Percentiles rank a stretch among this genome's conserved stretches.
Evolutionary conservation across 805 yeast species (phyloP).

Genomic region (Sungouiozyma intestinalis): DNA sequence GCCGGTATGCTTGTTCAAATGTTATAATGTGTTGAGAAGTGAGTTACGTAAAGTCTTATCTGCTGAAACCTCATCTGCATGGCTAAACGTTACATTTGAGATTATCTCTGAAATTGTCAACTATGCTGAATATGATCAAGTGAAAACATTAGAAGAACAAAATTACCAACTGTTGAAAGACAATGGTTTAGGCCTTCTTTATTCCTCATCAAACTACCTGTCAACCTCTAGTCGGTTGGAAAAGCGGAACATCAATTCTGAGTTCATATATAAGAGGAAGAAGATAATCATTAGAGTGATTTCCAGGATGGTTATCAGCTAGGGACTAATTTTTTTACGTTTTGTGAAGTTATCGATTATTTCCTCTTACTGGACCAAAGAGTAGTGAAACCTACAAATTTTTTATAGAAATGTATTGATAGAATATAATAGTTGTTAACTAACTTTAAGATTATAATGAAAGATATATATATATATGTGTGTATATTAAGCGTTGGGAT

Average conservation of each 20-base stretch:
- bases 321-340: too few relatives aligned
- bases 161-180: conserved; percentile 17
- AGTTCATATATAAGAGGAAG: conserved; percentile 17
- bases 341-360: neutral
- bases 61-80: conserved; percentile 23
- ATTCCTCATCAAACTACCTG: neutral
- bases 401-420: neutral
- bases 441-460: too few relatives aligned
- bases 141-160: conserved; percentile 13
- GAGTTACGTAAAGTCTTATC: conserved; percentile 27
- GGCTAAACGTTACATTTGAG: conserved; percentile 28
- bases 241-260: conserved; percentile 6
- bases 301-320: conserved; percentile 15
- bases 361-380: too few relatives aligned
- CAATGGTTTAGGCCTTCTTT: conserved; percentile 11
- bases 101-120: conserved; percentile 23
- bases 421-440: too few relatives aligned
- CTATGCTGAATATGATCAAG: conserved; percentile 22
- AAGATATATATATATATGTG: neutral
- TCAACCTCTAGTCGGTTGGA: neutral
- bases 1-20: conserved; percentile 25
- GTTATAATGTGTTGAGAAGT: conserved; percentile 24
- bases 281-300: conserved; percentile 12
- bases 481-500: neutral
- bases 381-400: too few relatives aligned